A percentile compares a stretch with the other conserved stretches of the same genome.
These are phyloP conservation scores for Suhomyces kunorum DNA, from an alignment of 1,139 yeast genomes.

Conservation along the genomic window DNA sequence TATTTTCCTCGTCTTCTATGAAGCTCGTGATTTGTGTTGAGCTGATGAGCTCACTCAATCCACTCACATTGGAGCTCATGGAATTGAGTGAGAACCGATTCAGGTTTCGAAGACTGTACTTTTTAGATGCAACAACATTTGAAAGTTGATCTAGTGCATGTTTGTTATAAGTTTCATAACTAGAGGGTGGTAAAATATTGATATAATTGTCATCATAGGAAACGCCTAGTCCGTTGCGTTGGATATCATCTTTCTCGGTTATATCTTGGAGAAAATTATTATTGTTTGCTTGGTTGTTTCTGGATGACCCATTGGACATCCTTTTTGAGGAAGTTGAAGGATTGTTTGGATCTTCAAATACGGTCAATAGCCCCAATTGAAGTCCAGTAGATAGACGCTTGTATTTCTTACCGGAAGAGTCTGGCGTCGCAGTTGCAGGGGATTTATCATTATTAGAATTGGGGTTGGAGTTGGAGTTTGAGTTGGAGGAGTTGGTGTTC, in stretches of 20 bases:
- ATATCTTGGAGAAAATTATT: not conserved
- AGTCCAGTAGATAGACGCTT: constrained; percentile 42
- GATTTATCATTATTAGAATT: constrained; percentile 12
- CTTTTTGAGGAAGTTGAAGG: constrained; percentile 2
- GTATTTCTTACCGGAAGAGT: constrained; percentile 27
- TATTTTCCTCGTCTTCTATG: constrained; percentile 30
- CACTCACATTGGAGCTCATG: constrained; percentile 44
- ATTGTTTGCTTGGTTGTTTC: constrained; percentile 1
- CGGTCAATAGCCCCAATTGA: constrained; percentile 44
- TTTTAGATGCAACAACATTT: constrained; percentile 16
- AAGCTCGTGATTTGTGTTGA: constrained; percentile 41
- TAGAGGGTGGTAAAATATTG: constrained; percentile 28
- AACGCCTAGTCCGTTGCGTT: constrained; percentile 8
- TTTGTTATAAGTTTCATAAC: constrained; percentile 37
- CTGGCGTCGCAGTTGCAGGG: constrained; percentile 10
- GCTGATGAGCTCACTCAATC: constrained; percentile 41
- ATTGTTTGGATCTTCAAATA: constrained; percentile 35
- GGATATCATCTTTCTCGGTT: not conserved
- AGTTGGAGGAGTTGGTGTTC: no score
- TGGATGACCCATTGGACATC: constrained; percentile 7
- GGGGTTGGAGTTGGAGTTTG: no score
- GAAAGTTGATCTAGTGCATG: constrained; percentile 37
- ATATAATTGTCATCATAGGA: constrained; percentile 35
- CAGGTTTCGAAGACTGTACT: constrained; percentile 18
- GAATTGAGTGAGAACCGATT: constrained; percentile 44